These are phyloP conservation scores for Salix koriyanagi DNA, from an alignment of 345 rosid genomes.

Conservation along the genomic window DNA sequence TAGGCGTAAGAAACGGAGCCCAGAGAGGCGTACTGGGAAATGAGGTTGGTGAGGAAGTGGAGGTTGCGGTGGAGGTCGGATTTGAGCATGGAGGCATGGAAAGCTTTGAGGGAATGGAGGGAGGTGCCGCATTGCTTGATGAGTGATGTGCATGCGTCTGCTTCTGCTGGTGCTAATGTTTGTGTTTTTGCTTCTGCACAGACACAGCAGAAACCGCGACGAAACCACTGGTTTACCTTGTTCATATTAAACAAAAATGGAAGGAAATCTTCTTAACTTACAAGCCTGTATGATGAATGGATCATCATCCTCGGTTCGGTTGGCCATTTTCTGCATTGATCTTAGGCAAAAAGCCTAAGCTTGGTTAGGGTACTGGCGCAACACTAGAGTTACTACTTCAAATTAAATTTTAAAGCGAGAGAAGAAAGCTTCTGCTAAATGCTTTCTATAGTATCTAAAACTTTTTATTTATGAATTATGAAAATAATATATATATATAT, in stretches of 20 bases:
- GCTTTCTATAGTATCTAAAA: too few relatives aligned
- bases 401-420: too few relatives aligned
- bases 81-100: constrained; percentile 32
- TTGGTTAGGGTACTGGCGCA: too few relatives aligned
- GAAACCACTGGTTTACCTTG: not conserved
- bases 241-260: not conserved
- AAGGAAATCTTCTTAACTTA: not conserved
- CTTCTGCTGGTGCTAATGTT: not conserved
- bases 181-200: not conserved
- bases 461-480: too few relatives aligned
- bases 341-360: too few relatives aligned
- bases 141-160: constrained; percentile 23
- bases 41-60: constrained; percentile 33
- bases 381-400: not conserved
- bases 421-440: too few relatives aligned
- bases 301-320: not conserved
- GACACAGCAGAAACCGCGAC: not conserved
- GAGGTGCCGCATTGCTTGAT: constrained; percentile 29
- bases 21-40: constrained; percentile 30
- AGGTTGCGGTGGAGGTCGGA: constrained; percentile 22
- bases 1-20: constrained; percentile 34
- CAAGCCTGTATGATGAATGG: not conserved
- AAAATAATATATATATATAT: too few relatives aligned
- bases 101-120: constrained; percentile 20
- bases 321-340: not conserved